Evolutionary conservation across 169 alveolate genomes (phyloP), one percentile per base, ranked within the genome.

Genomic region (Cryptosporidium canis): DNA sequence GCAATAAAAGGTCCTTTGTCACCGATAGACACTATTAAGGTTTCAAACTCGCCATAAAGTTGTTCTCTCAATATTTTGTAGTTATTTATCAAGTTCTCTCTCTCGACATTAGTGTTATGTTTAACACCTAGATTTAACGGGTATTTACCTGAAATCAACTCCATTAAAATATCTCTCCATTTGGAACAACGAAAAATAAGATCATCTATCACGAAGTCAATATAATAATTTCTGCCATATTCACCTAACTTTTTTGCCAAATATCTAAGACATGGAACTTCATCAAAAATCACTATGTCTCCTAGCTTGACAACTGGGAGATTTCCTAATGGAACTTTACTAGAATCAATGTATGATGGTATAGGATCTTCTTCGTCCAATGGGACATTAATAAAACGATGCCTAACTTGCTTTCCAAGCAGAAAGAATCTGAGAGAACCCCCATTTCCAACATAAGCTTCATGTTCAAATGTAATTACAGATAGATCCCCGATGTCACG

Each of bases 91-190:
- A 65, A 55, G 14, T 21, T 58, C 21, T n/a, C 27, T 29, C 24
- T 27, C 16, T 70, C 84, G 0, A 24, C 21, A n/a, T 33, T 37
- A 11, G 64, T 4, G 35, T 51, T 55, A 21, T 44, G 47, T 2
- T 35, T n/a, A 16, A 8, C 43, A 14, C 16, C 39, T 18, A 31
- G 21, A 4, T 16, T 7, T 3, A 37, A 55, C 27, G 18, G 0
- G 21, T 39, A 12, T 37, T 24, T 66, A 37, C 29, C 18, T 21
- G 63, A 66, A 39, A 77, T 77, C 16, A 77, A 24, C 4, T 77
- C 87, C 87, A 77, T 77, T 77, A 77, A 43, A 29, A 77, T 37
- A 43, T 77, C 87, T 58, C 87, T 53, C 87, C 87, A 77, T 21
- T 45, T 55, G 21, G 70, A 58, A 58, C 87, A 77, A 55, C 87